Base-by-base conservation (phyloP, 495 filamentous ascomycete genomes). In the Rostrohypoxylon terebratum region DNA sequence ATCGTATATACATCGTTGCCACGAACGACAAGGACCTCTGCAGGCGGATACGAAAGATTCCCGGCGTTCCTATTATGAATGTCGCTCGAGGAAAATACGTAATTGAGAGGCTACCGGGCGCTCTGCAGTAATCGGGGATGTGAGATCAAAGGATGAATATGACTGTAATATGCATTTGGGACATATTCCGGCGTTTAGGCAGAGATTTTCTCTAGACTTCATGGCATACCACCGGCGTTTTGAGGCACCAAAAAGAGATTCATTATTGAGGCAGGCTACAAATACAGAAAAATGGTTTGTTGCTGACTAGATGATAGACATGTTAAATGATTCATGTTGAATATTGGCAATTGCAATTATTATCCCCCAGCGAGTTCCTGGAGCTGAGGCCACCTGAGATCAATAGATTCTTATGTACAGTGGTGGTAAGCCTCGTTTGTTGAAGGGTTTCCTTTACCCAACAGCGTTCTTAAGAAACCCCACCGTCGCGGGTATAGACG, bases 11-110 rank as follows among this genome's bases (percentile, higher is more conserved):
- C 79, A 91, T 97, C 69, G 93, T 95, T 18, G 94, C 87, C 42
- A 96, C 94, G 6, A 98, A 98, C 80, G 94, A 98, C 87, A 81
- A 88, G 42, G 91, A 92, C 74, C 75, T 90, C 83, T 96, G 96
- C 82, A 84, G 93, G 73, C 84, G 94, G 62, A 89, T 98, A 70
- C 80, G 93, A 64, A 94, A 94, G 81, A 87, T 95, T 59, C 92
- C 93, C 9, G 86, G 90, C 68, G 89, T 90, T 44, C 89, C 89
- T 28, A 77, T 89, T 63, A 85, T 90, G 81, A 85, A 82, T 59
- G 92, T 94, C 21, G 90, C 90, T 16, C 86, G 90, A 70, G 93
- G 90, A 16, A 97, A 97, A 80, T 98, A 97, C 81, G 90, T 93
- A 25, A 94, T 99, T 76, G 95, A 98, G 83, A 87, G 94, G 70